Base-by-base conservation (phyloP, 2,329 filamentous ascomycete species). In the Emericellopsis cladophorae region DNA sequence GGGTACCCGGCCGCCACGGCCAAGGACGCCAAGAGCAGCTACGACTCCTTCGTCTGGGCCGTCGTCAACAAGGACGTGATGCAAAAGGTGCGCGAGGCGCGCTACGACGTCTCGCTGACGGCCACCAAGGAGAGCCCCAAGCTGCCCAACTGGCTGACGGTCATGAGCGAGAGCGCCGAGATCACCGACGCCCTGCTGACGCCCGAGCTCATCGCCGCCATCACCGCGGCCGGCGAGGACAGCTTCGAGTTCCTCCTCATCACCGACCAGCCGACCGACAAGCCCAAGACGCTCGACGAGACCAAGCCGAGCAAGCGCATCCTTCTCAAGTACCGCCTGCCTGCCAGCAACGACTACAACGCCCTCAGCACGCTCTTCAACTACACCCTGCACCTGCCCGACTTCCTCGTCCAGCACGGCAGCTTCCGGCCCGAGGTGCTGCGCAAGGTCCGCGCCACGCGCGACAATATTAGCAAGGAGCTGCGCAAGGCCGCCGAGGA, bases 131-230 rank as follows among this genome's bases (percentile, higher is more conserved):
- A 98, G 55, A 78, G 89, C 64, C 58, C 82, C 42, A 95, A 94
- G 70, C 77, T 98, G 29, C 90, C 92, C 29, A 65, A 73, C 48
- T 98, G 89, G 89, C 71, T 82, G 42, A 95, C 87, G 11, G 78
- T 95, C 55, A 96, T 98, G 92, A 93, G 80, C 56, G 92, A 98
- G 71, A 95, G 81, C 62, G 88, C 89, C 44, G 92, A 96, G 65
- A 81, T 98, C 52, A 95, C 89, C 11, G 85, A 95, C 36, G 70
- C 78, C 7, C 68, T 98, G 49, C 74, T 98, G 39, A 95, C 87
- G 4, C 74, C 83, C n/a, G 90, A 96, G 52, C 72, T 98, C 31
- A 74, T 87, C 60, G 76, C 83, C 54, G 88, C 85, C 14, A 70
- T 94, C 48, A 74, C 83, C 53, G 65, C 81, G 40, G 86, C 86